Evolutionary conservation across 352 stramenopile genomes (phyloP).

Genomic region (Saprolegnia parasitica): DNA sequence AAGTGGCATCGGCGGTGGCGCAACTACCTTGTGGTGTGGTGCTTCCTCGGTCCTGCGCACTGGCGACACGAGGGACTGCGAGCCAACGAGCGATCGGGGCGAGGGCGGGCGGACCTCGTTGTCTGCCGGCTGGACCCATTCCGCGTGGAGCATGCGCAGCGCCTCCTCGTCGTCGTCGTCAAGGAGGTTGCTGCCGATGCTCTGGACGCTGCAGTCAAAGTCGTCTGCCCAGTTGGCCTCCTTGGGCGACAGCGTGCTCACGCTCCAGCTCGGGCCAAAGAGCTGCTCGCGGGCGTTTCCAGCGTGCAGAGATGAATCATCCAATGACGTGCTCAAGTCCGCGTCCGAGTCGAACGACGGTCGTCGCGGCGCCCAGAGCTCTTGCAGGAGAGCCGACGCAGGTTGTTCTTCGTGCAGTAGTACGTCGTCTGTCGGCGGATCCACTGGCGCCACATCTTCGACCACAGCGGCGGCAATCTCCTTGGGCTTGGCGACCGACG

Average conservation of each 20-base stretch:
- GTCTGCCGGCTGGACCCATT: not conserved
- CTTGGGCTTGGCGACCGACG: not conserved
- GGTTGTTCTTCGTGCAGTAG: not conserved
- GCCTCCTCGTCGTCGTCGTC: not conserved
- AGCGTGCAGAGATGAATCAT: not conserved
- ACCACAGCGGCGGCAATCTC: too few relatives aligned
- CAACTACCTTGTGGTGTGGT: too few relatives aligned
- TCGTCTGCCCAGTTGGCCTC: not conserved
- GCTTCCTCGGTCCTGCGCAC: too few relatives aligned
- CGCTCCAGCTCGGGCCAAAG: conserved; percentile 8
- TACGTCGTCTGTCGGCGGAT: too few relatives aligned
- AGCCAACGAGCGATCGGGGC: not conserved
- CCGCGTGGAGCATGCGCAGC: not conserved
- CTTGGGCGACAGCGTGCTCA: conserved; percentile 3
- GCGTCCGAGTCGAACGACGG: not conserved
- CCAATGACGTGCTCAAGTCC: not conserved
- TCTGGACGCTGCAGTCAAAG: conserved; percentile 11
- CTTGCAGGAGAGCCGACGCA: not conserved
- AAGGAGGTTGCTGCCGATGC: not conserved
- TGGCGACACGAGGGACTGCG: too few relatives aligned
- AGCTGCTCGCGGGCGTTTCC: not conserved
- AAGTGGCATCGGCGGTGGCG: too few relatives aligned
- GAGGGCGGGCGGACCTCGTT: not conserved
- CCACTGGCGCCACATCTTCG: too few relatives aligned
- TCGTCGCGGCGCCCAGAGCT: not conserved